Evolutionary conservation across 306 rosid species (phyloP), one percentile per base, ranked within the genome.

Genomic region (Cucumis cinereus): DNA sequence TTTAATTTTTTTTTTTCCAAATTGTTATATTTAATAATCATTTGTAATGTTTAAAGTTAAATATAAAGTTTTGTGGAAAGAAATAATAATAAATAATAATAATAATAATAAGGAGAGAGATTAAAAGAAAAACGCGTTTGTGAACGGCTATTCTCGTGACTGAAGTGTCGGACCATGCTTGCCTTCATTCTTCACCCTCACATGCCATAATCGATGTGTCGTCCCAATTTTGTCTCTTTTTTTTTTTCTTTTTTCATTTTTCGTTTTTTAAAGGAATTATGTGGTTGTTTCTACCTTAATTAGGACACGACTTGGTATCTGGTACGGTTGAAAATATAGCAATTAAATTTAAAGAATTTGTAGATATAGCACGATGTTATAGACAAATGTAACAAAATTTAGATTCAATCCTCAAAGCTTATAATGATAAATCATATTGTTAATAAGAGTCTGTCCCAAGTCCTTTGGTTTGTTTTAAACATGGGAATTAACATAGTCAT

Each of bases 121-220:
- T 41, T 41, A 69, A 69, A 20, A 19, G 3, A 63, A 1, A 5
- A 9, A 40, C 33, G 73, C 53, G 33, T 41, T 43, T 41, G 56
- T 23, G 35, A 67, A 67, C 73, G 20, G 36, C 14, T 23, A 13
- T 23, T 43, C 74, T 45, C 74, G 38, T 69, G 74, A 69, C 1
- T 7, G 35, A 43, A 1, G 22, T 20, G 52, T 68, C 52, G 68
- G 55, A 14, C 55, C 54, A 41, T 7, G 36, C 55, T 14, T 47
- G 13, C 33, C 17, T 45, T 45, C 17, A 43, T 66, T 36, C 3
- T 8, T 8, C 24, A 17, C 38, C 17, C 5, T 38, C 73, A 66
- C 30, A 66, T 66, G 73, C 73, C 52, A 60, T 20, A 60, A 20
- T 66, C 28, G 73, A 66, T 66, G 52, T 66, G 73, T 40, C 73